Conservation (phyloP, 169 alveolate genomes). For the Eimeria necatrix region DNA sequence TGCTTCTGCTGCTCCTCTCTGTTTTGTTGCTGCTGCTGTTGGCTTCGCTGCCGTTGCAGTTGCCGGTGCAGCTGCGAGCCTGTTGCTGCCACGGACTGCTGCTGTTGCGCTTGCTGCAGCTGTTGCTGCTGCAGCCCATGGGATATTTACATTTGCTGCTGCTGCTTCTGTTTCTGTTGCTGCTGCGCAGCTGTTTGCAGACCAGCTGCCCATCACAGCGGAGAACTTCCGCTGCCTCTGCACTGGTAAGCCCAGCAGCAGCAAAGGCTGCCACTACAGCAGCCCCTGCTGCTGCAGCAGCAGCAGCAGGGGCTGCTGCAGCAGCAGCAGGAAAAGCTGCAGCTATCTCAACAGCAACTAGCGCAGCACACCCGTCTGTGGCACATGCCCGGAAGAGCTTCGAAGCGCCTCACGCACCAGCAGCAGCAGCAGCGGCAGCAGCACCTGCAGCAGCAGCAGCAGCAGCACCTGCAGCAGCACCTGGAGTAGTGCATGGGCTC, state of each 20-base stretch:
- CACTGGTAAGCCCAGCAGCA: constrained; percentile 88
- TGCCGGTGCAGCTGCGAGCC: background rate
- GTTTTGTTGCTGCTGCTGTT: background rate
- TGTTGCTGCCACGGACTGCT: background rate
- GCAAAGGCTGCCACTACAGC: background rate
- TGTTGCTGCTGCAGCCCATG: background rate
- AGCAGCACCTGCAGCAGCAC: constrained; percentile 21
- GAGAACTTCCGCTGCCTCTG: constrained; percentile 95
- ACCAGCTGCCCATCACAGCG: constrained; percentile 91
- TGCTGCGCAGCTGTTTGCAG: constrained; percentile 88
- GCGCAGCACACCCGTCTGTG: background rate
- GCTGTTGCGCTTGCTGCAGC: background rate
- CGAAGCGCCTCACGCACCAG: background rate
- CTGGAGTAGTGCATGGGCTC: too few species aligned
- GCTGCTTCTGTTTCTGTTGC: constrained; percentile 81
- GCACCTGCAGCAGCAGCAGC: constrained; percentile 14
- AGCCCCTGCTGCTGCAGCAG: background rate
- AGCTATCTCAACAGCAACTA: background rate
- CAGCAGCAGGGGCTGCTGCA: background rate
- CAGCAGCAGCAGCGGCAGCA: constrained; percentile 43
- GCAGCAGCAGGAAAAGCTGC: background rate
- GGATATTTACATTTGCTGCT: background rate
- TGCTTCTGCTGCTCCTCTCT: background rate
- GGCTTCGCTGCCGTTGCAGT: background rate
- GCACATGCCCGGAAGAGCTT: background rate